Conservation (phyloP, 306 rosid genomes). For the Cotoneaster glaucophyllus region DNA sequence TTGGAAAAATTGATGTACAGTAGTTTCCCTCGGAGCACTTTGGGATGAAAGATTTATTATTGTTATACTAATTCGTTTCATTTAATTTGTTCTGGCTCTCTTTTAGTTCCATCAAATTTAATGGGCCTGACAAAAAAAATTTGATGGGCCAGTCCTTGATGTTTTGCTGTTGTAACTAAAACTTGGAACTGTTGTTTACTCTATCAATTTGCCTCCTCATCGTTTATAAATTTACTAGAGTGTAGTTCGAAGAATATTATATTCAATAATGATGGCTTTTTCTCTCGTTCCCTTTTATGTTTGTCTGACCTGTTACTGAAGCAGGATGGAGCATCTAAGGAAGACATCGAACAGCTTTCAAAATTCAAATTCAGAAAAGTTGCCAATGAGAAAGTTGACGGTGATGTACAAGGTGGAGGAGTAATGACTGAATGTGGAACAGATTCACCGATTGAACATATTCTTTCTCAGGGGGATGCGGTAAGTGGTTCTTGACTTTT, state of each 20-base stretch:
- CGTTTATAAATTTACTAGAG: neutral
- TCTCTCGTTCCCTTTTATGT: neutral
- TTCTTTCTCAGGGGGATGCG: conserved; percentile 77
- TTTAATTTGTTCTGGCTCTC: neutral
- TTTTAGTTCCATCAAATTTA: neutral
- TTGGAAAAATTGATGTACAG: neutral
- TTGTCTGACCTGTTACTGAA: conserved; percentile 7
- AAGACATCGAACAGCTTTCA: conserved; percentile 76
- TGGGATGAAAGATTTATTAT: neutral
- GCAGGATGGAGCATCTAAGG: conserved; percentile 98
- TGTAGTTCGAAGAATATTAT: neutral
- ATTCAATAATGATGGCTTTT: neutral
- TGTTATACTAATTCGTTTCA: neutral
- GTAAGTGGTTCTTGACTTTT: conserved; percentile 30
- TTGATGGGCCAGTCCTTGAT: neutral
- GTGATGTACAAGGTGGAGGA: conserved; percentile 63
- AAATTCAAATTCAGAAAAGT: conserved; percentile 65
- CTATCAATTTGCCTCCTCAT: neutral
- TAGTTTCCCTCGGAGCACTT: neutral
- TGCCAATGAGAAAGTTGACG: conserved; percentile 43
- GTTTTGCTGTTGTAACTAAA: neutral
- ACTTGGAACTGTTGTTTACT: neutral
- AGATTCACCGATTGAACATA: conserved; percentile 61
- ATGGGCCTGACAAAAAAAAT: neutral
- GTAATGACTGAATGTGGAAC: conserved; percentile 74